A percentile compares a stretch with the other conserved stretches of the same genome.
phyloP scores from a whole-genome alignment of 2,329 filamentous ascomycete genomes.

The Diaporthe citri region DNA sequence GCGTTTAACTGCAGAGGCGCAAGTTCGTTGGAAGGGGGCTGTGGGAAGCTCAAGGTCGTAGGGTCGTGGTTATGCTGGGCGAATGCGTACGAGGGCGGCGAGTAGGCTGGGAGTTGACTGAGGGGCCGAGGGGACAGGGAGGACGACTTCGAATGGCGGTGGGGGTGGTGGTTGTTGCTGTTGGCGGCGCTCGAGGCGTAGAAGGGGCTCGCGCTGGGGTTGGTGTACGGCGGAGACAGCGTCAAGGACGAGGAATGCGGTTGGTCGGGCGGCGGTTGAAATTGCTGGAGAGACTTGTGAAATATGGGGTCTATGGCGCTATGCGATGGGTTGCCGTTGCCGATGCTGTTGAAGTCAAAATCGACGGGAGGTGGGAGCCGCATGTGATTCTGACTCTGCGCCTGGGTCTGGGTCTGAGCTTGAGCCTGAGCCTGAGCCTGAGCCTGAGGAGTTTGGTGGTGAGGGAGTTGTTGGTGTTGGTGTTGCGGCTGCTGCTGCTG shows the following conservation, averaged over 20 bases:
- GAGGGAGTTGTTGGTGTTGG: conserved; percentile 2
- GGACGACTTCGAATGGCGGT: conserved; percentile 34
- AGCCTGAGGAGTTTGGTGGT: neutral
- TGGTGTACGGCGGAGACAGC: conserved; percentile 40
- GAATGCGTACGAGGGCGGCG: conserved; percentile 52
- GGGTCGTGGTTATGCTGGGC: conserved; percentile 49
- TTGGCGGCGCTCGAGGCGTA: conserved; percentile 24
- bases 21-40: conserved; percentile 54
- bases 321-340: conserved; percentile 15
- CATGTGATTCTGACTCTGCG: conserved; percentile 62
- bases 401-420: neutral
- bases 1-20: conserved; percentile 56
- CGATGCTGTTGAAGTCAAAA: conserved; percentile 33
- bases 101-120: conserved; percentile 48
- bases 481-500: conserved; percentile 10
- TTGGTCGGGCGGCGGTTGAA: conserved; percentile 41
- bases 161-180: conserved; percentile 28
- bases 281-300: conserved; percentile 38
- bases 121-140: conserved; percentile 43
- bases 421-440: neutral
- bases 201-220: conserved; percentile 29
- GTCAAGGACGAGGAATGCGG: conserved; percentile 35
- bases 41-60: conserved; percentile 49
- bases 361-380: conserved; percentile 49
- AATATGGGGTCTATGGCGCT: conserved; percentile 25